Evolutionary conservation across 441 rosid genomes (phyloP).

Genomic region (Aquilaria agallochum): DNA sequence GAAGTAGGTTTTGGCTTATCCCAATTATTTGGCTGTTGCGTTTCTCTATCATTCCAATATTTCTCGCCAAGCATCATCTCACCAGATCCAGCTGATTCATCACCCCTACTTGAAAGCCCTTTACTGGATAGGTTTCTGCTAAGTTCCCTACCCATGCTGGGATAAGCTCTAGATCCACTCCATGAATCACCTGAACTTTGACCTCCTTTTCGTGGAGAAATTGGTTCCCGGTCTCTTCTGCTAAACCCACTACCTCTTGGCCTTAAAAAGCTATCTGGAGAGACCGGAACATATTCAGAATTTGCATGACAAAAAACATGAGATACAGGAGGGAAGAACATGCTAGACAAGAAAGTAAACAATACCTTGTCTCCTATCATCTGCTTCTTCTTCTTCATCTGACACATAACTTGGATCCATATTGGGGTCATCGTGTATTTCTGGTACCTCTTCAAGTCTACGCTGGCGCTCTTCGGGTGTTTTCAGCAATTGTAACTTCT

Average conservation of each 20-base stretch:
- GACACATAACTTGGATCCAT: constrained; percentile 98
- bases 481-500: constrained; percentile 87
- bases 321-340: constrained; percentile 8
- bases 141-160: constrained; percentile 48
- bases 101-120: constrained; percentile 47
- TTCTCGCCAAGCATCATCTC: constrained; percentile 43
- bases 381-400: constrained; percentile 73
- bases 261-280: constrained; percentile 51
- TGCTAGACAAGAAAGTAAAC: constrained; percentile 10
- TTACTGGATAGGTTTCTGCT: constrained; percentile 59
- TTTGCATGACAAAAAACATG: constrained; percentile 6
- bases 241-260: constrained; percentile 56
- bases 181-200: constrained; percentile 53
- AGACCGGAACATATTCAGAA: constrained; percentile 19
- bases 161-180: constrained; percentile 58
- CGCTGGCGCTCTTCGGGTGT: constrained; percentile 93
- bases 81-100: constrained; percentile 46
- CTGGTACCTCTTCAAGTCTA: constrained; percentile 87
- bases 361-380: constrained; percentile 67
- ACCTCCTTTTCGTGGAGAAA: constrained; percentile 70
- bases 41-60: constrained; percentile 55
- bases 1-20: constrained; percentile 50
- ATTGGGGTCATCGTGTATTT: constrained; percentile 84
- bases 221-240: constrained; percentile 73
- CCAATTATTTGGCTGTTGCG: constrained; percentile 40